Evolutionary conservation across 805 yeast genomes (phyloP), one percentile per base, ranked within the genome.

Genomic region (Saturnispora sekii): DNA sequence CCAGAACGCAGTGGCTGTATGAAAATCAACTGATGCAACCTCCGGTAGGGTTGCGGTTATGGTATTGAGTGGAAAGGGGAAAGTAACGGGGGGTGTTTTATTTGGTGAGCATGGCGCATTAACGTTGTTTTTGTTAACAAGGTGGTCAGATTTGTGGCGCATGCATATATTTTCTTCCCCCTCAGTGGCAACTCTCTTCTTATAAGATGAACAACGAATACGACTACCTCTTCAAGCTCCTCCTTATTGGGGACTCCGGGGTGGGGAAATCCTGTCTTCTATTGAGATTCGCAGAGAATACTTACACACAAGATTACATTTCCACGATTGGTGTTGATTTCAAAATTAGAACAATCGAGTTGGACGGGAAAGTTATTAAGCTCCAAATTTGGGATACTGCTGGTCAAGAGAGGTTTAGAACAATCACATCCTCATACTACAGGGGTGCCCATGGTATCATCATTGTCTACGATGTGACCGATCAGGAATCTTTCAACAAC

Each of bases 321-420:
- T 86, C 96, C 46, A 93, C 98, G 38, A 93, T 93, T 62, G 98
- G 98, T 47, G 97, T 93, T 44, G 98, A 93, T 65, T 93, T 93
- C 73, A 76, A 77, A 59, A 84, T 84, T 63, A 80, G 88, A 70
- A 84, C 93, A 41, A 83, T 84, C 45, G 97, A 93, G 63, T 73
- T 93, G 49, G 97, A 93, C 57, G 97, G 97, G 53, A 93, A 93
- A 72, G 86, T 95, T 44, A 93, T 93, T 63, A 93, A 93, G 69
- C 76, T 93, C 61, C 98, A 93, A 70, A 90, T 93, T 62, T 93
- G 98, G 98, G 98, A 93, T 64, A 93, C 98, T 46, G 98, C 97
- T 10, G 98, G 98, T 39, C 98, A 93, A 71, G 98, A 93, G 67
- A 74, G 98, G 58, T 93, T 93, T 72, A 81, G 97, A 69, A 93